Evolutionary conservation across 352 stramenopile species (phyloP), one percentile per base, ranked within the genome.

Genomic region (Phytophthora podocarpi): DNA sequence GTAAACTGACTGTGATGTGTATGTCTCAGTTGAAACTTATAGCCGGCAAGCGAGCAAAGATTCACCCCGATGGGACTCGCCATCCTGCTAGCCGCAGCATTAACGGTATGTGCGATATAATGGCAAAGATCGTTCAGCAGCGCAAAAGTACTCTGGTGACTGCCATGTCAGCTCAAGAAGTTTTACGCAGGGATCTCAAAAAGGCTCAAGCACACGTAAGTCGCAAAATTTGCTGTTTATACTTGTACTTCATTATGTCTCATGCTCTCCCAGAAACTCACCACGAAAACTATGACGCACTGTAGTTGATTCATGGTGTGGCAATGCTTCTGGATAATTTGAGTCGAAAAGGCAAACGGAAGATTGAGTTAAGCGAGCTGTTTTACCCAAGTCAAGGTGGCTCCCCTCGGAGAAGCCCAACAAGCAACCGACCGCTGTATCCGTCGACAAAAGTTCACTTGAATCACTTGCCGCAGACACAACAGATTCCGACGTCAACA

Each of bases 401-500:
- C 4, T 77, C 67, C 23, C 70, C 67, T 45, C 47, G 51, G 2
- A 64, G 40, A 40, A 76, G 61, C 24, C 68, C 67, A 46, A 59
- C 47, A 7, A 59, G 56, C 30, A 73, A 67, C 41, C 72, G 81
- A 0, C 53, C 53, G 3, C 13, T 86, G 13, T 89, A 86, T 30
- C 81, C 78, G 1, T 56, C 75, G 2, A 48, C 62, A 0, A 78
- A 73, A 21, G 64, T 92, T 28, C 77, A 90, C 27, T 39, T 92
- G 39, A 85, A 64, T 36, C 51, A 63, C 23, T 53, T 92, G 9
- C 82, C 82, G 0, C 43, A 55, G 1, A 82, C 80, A 0, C 82
- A 92, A 31, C 72, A 90, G 16, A 77, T 92, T 8, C 67, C 78
- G 12, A 92, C 80, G 2, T 35, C 72, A 41, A 72, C 51, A 11